Percentiles rank a stretch among this genome's conserved stretches.
Evolutionary conservation across 2,329 filamentous ascomycete species (phyloP).

Genomic region (Neopestalotiopsis clavispora): DNA sequence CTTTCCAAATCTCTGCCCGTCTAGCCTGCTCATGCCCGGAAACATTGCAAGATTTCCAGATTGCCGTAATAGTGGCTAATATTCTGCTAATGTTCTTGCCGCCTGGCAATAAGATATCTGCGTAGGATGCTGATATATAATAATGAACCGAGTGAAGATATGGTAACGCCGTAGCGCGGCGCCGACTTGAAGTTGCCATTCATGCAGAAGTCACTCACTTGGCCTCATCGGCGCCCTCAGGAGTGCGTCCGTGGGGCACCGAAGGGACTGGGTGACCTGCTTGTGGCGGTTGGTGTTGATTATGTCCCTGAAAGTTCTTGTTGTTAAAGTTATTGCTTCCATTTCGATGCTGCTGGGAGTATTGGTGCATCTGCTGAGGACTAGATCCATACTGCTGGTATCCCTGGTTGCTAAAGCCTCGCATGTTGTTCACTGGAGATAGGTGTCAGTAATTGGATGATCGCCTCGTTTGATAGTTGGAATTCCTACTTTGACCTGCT

Average conservation of each 20-base stretch:
- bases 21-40: neutral
- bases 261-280: conserved; percentile 39
- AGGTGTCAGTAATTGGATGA: conserved; percentile 42
- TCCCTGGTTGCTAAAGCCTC: conserved; percentile 63
- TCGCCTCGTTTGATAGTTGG: conserved; percentile 23
- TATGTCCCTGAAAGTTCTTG: conserved; percentile 55
- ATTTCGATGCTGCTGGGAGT: conserved; percentile 62
- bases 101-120: conserved; percentile 2
- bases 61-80: conserved; percentile 5
- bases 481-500: conserved; percentile 70
- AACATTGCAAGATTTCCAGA: neutral
- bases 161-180: conserved; percentile 34
- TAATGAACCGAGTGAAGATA: conserved; percentile 27
- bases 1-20: conserved; percentile 1
- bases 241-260: conserved; percentile 38
- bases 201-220: conserved; percentile 40
- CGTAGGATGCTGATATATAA: conserved; percentile 5
- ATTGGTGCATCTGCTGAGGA: conserved; percentile 69
- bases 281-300: conserved; percentile 44
- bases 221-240: conserved; percentile 49
- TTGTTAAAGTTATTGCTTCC: conserved; percentile 51
- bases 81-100: conserved; percentile 5
- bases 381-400: conserved; percentile 69
- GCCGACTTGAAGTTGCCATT: conserved; percentile 27
- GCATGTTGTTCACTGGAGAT: conserved; percentile 61